phyloP scores from a whole-genome alignment of 2,329 filamentous ascomycete species.

The Ramichloridium luteum region DNA sequence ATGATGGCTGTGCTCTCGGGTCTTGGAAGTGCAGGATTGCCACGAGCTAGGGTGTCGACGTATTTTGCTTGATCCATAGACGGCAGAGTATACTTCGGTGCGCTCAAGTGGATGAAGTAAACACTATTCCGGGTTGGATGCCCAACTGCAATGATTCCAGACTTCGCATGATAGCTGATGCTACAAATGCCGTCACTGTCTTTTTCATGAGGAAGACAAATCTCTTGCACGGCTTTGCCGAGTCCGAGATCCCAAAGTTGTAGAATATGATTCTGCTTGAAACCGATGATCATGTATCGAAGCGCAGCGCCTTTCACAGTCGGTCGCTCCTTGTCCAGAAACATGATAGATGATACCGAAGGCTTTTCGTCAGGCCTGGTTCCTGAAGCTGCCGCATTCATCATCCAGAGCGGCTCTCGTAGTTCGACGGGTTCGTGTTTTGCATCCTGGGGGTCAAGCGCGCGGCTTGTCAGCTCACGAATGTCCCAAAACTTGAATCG shows the following conservation, averaged over 20 bases:
- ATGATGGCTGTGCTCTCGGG: conserved; percentile 95
- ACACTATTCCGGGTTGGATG: conserved; percentile 95
- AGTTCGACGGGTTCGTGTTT: conserved; percentile 46
- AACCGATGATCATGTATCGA: conserved; percentile 89
- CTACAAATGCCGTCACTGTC: conserved; percentile 97
- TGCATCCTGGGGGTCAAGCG: conserved; percentile 30
- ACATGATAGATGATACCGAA: conserved; percentile 89
- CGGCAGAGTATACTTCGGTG: conserved; percentile 75
- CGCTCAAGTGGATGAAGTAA: conserved; percentile 92
- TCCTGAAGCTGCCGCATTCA: conserved; percentile 48
- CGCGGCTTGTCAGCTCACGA: conserved; percentile 52
- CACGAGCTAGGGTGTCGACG: conserved; percentile 62
- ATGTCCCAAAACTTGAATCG: conserved; percentile 98
- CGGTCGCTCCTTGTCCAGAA: conserved; percentile 90
- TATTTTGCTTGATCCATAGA: conserved; percentile 79
- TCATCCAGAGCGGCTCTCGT: conserved; percentile 72
- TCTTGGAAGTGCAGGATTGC: conserved; percentile 61
- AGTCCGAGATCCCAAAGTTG: conserved; percentile 97
- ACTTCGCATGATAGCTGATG: conserved; percentile 82
- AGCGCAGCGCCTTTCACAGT: conserved; percentile 82
- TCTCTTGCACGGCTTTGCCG: conserved; percentile 89
- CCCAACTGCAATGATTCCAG: conserved; percentile 86
- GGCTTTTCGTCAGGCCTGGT: conserved; percentile 57
- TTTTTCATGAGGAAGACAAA: conserved; percentile 70
- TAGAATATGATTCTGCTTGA: conserved; percentile 98